Base-by-base conservation (phyloP, 2,329 filamentous ascomycete species). In the Colletotrichum graminicola region DNA sequence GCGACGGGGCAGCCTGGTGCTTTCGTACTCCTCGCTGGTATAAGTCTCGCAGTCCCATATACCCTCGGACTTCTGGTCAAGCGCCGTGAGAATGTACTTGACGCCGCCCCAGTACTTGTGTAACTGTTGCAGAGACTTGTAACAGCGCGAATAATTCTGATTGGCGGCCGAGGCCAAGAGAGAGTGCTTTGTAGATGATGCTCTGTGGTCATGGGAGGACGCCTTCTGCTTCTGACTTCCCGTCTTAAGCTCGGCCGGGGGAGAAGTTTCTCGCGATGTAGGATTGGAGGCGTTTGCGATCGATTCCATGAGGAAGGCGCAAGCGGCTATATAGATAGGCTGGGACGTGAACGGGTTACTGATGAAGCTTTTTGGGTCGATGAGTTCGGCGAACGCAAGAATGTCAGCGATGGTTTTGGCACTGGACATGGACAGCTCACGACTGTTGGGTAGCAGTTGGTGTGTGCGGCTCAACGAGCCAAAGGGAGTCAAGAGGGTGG, bases 331-430 rank as follows among this genome's bases (percentile, higher is more conserved):
- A 76, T 97, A 97, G 77, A 97, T 97, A 0, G 94, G 94, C 79
- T 97, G 94, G 59, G 92, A 94, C 0, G 93, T 96, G 75, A 97
- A 97, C 0, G 94, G 94, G 71, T 96, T 97, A 1, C 94, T 93
- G 43, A 95, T 91, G 67, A 95, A 94, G 75, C 94, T 95, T 79
- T 93, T 94, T 0, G 93, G 90, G 78, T 97, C 93, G 62, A 96
- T 93, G 12, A 97, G 83, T 77, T 97, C 93, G 0, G 94, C 93
- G 79, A 97, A 97, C 1, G 93, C 92, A 11, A 97, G 82, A 21
- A 97, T 97, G 76, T 97, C 94, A 43, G 93, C 94, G 72, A 97
- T 96, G 0, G 94, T 97, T 82, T 97, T 97, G 16, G 94, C 94
- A 32, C 93, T 95, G 18, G 93, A 95, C 92, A 95, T 95, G 72